Evolutionary conservation across 495 filamentous ascomycete species (phyloP), one percentile per base, ranked within the genome.

Genomic region (Thermothielavioides terrestris): DNA sequence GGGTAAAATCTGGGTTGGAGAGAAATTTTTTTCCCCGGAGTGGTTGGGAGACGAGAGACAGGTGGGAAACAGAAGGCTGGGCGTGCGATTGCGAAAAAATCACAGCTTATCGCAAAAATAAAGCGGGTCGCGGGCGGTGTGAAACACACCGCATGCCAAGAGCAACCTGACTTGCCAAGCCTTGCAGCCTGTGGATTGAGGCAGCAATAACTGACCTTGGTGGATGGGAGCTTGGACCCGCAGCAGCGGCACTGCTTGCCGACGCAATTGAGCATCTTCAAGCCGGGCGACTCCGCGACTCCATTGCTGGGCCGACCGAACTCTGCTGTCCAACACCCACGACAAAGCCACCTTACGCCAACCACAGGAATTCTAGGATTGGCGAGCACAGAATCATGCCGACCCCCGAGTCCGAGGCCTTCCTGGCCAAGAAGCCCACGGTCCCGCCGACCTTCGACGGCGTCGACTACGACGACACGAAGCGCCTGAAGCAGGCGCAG

Each of bases 401-500:
- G 28, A 95, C 88, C 38, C 88, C 94, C 64, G 91, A 98, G 70
- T 97, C 92, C 65, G 80, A 77, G 59, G 73, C 80, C 59, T 98
- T 97, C 80, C 81, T 92, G 63, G 87, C 89, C 58, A 88, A 88
- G 68, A 98, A 98, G 75, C 92, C 92, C 56, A 86, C 77, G 40
- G 92, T 98, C 42, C 80, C 91, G 30, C 88, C 92, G 15, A 91
- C 88, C 56, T 98, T 96, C 73, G 88, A 95, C 42, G 90, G 91
- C 61, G 92, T 98, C 68, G 89, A 97, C 76, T 97, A 85, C 77
- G 82, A 94, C 51, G 90, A 98, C 77, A 94, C 84, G 57, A 77
- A 77, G 62, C 81, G 84, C 55, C 71, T 97, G 44, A 95, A 96
- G 76, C 85, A 86, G 47, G 90, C 94, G 51, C 92, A 94, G 59